Base-by-base conservation (phyloP, 1,139 yeast species). In the Trichomonascaceae sp. region DNA sequence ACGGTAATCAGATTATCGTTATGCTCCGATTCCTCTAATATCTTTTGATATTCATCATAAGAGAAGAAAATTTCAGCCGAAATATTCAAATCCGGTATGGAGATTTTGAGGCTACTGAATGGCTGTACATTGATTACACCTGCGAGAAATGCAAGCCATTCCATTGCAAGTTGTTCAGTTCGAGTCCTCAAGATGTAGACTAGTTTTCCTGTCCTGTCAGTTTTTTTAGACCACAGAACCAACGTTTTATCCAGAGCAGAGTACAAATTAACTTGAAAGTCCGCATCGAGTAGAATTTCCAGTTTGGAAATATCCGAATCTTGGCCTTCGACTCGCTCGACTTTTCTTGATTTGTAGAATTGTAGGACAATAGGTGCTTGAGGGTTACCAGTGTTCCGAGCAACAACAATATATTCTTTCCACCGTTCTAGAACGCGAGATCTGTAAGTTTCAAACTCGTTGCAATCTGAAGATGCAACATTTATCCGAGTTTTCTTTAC, bases 381-480 rank as follows among this genome's bases (percentile, higher is more conserved):
- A 0, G 63, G 53, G 54, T 75, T 70, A 24, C 80, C 81, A 0
- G 86, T 80, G 45, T 80, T 79, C 55, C 93, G 71, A 0, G 85
- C 81, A 3, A 85, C 87, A 1, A 85, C 83, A 38, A 80, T 70
- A 63, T 81, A 85, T 65, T 89, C 96, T 56, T 78, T 80, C 93
- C 96, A 88, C 48, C 88, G 71, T 56, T 85, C 89, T n/a, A 75
- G 59, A 1, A 86, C 75, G 50, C 84, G 69, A 0, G 87, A 73
- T 53, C 79, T 82, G 43, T 76, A 72, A 1, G 78, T 71, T 53
- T 79, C 84, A 15, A 71, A 70, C 56, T 82, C 87, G 20, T 73
- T 72, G 53, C 72, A 72, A 6, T 65, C 64, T 2, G 59, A 50
- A 13, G 72, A 70, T 8, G 69, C 63, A 15, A 62, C 59, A 13